phyloP scores from a whole-genome alignment of 768 basidiomycete genomes.

The Mycena alexandri region DNA sequence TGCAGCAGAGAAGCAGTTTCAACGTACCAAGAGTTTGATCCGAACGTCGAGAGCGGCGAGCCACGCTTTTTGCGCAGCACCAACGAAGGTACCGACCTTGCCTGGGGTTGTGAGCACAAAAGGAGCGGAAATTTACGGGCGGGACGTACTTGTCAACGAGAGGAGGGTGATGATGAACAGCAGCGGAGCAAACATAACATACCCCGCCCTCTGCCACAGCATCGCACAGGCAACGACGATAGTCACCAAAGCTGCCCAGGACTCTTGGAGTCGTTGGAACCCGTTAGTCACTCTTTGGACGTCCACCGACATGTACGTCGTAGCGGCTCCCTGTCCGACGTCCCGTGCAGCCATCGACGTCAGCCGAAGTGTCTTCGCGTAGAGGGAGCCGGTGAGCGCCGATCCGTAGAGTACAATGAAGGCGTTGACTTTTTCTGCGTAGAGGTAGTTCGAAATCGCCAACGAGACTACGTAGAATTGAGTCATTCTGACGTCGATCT shows the following conservation, averaged over 20 bases:
- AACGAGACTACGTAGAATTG: not conserved
- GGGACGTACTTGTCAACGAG: conserved; percentile 2
- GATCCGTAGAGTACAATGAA: conserved; percentile 29
- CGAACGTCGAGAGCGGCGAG: conserved; percentile 20
- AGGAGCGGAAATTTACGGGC: not conserved
- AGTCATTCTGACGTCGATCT: no score
- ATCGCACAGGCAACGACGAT: conserved; percentile 17
- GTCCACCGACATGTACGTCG: conserved; percentile 32
- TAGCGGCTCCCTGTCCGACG: conserved; percentile 22
- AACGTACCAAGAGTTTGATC: conserved; percentile 29
- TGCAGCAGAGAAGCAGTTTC: no score
- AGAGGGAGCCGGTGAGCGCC: conserved; percentile 28
- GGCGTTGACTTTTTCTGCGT: conserved; percentile 22
- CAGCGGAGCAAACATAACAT: conserved; percentile 23
- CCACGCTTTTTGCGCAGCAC: conserved; percentile 21
- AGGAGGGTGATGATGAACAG: conserved; percentile 13
- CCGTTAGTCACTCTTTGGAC: conserved; percentile 18
- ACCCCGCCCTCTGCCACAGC: conserved; percentile 21
- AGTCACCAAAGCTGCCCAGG: conserved; percentile 21
- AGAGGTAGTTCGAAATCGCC: conserved; percentile 16
- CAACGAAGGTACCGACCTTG: conserved; percentile 15
- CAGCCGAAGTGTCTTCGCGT: conserved; percentile 22
- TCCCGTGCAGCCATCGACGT: conserved; percentile 26
- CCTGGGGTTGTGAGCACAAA: not conserved
- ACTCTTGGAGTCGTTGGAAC: conserved; percentile 15